Conservation (phyloP, 2,329 filamentous ascomycete species). For the Helotiales sp. region DNA sequence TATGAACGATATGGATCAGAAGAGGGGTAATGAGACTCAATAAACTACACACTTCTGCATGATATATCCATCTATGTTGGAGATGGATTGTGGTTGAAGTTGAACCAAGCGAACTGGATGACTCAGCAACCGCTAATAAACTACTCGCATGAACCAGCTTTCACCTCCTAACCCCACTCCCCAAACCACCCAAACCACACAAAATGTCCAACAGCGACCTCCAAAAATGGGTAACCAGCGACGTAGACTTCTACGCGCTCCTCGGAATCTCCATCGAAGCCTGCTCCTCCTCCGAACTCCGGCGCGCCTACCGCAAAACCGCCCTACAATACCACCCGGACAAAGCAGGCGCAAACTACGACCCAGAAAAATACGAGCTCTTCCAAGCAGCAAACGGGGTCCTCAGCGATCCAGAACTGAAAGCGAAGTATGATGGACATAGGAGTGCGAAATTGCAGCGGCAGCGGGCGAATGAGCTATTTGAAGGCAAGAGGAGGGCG, state of each 20-base stretch:
- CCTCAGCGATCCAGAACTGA: slow-evolving; percentile 71
- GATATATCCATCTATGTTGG: background rate
- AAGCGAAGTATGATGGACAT: slow-evolving; percentile 78
- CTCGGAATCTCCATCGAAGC: slow-evolving; percentile 39
- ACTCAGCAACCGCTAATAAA: background rate
- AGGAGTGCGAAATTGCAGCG: slow-evolving; percentile 73
- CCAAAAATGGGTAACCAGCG: slow-evolving; percentile 41
- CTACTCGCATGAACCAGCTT: background rate
- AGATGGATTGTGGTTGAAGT: background rate
- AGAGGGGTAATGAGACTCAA: too few species aligned
- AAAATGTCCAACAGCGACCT: slow-evolving; percentile 43
- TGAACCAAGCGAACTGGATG: background rate
- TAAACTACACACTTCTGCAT: too few species aligned
- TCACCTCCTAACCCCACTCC: background rate
- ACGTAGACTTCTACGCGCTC: slow-evolving; percentile 43
- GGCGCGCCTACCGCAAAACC: slow-evolving; percentile 75
- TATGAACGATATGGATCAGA: too few species aligned
- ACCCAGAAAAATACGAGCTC: slow-evolving; percentile 82
- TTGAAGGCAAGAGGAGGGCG: slow-evolving; percentile 73
- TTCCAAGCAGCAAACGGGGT: slow-evolving; percentile 88
- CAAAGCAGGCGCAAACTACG: slow-evolving; percentile 77
- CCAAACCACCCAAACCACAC: background rate
- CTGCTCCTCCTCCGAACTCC: slow-evolving; percentile 38
- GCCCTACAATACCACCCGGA: slow-evolving; percentile 94
- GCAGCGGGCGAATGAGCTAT: slow-evolving; percentile 71